These are phyloP conservation scores for Moesziomyces sp. DNA, from an alignment of 1,284 basidiomycete genomes.

Conservation along the genomic window DNA sequence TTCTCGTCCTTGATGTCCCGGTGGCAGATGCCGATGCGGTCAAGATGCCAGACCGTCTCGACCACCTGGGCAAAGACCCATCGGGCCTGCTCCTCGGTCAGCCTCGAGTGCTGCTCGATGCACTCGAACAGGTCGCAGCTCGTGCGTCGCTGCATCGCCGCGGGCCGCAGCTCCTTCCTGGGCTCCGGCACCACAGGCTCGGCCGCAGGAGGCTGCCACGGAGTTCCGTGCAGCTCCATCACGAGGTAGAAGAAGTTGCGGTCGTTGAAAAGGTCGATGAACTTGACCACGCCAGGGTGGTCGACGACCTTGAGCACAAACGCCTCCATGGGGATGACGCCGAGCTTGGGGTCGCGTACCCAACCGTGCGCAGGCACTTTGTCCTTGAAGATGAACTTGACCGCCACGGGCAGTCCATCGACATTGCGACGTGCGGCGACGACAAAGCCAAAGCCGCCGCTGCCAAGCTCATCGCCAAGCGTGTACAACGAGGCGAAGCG, in stretches of 20 bases:
- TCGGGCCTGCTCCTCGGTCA: conserved; percentile 81
- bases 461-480: conserved; percentile 79
- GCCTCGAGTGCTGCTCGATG: conserved; percentile 84
- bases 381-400: conserved; percentile 90
- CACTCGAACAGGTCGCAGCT: conserved; percentile 93
- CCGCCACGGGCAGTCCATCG: conserved; percentile 79
- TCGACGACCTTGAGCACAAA: conserved; percentile 79
- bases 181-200: conserved; percentile 11
- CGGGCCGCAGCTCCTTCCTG: conserved; percentile 27
- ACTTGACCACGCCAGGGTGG: conserved; percentile 84
- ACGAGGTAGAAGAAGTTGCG: conserved; percentile 85
- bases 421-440: conserved; percentile 64
- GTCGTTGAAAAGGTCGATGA: conserved; percentile 85
- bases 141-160: conserved; percentile 75
- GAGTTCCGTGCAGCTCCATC: conserved; percentile 89
- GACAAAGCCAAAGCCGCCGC: conserved; percentile 92
- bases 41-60: conserved; percentile 82
- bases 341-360: conserved; percentile 73
- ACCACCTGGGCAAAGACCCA: conserved; percentile 88
- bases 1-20: conserved; percentile 97
- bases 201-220: conserved; percentile 73
- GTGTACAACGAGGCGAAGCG: conserved; percentile 77
- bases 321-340: conserved; percentile 79
- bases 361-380: conserved; percentile 83
- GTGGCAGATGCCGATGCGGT: conserved; percentile 81